Evolutionary conservation across 2,329 filamentous ascomycete genomes (phyloP), one percentile per base, ranked within the genome.

Genomic region (Fusarium sp.): DNA sequence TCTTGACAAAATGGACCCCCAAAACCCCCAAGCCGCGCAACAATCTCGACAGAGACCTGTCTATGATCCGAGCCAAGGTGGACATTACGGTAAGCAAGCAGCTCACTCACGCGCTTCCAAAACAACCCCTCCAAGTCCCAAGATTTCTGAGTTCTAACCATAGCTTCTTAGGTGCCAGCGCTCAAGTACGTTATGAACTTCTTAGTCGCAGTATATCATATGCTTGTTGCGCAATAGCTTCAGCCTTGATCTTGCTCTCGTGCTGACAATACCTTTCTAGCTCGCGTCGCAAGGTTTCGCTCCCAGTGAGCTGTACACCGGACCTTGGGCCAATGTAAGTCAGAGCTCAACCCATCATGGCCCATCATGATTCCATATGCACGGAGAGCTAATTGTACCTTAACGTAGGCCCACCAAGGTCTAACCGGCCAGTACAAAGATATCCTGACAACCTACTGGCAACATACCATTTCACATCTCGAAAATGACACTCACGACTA

Each of bases 391-490:
- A 16, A 56, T 39, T 19, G 23, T 14, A 48, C 52, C 62, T 54
- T 41, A 44, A 43, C 7, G 7, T 57, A 97, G 93, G 93, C 98
- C 71, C 97, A 97, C 77, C 96, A 99, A 87, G 96, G 96, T 51
- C 87, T 99, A 49, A 92, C 91, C 62, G 94, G 94, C 67, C 91
- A 92, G 67, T 97, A 98, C 81, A 95, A 97, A 79, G 96, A 99
- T 79, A 98, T 98, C 76, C 86, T 99, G 75, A 98, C 97, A 44
- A 98, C 95, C 8, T 99, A 99, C 83, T 99, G 96, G 96, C 96
- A 99, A 81, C 95, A 99, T 77, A 96, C 94, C 68, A 97, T 99
- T 83, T 95, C 91, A 72, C 94, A 97, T 79, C 89, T 99, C 62
- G 96, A 99, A 82, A 93, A 88, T 64, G 96, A 98, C 76, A 93